phyloP scores from a whole-genome alignment of 192 early-diverging fungal genomes.

The Spizellomyces sp. region DNA sequence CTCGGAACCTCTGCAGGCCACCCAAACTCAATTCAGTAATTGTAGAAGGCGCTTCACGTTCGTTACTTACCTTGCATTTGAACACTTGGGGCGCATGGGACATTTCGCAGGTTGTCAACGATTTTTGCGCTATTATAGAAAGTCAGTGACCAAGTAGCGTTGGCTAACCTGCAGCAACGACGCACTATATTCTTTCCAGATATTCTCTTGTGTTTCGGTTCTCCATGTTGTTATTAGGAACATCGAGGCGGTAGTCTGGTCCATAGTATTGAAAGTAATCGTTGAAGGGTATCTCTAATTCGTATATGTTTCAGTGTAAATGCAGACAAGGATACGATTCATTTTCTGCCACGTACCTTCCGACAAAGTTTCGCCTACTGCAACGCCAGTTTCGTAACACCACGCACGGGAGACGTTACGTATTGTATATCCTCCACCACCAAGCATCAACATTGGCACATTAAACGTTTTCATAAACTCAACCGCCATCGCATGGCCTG shows the following conservation, averaged over 20 bases:
- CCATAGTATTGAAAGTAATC: slow-evolving; percentile 67
- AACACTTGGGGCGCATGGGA: slow-evolving; percentile 90
- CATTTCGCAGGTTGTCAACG: slow-evolving; percentile 83
- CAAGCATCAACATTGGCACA: slow-evolving; percentile 88
- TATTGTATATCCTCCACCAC: slow-evolving; percentile 94
- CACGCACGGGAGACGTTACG: slow-evolving; percentile 91
- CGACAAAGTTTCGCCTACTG: slow-evolving; percentile 72
- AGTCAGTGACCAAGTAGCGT: slow-evolving; percentile 13
- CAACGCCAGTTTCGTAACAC: slow-evolving; percentile 89
- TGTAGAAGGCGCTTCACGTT: neutral
- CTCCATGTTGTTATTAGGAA: slow-evolving; percentile 79
- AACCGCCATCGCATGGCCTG: slow-evolving; percentile 89
- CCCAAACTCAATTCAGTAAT: neutral
- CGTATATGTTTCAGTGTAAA: neutral
- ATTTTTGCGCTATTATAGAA: slow-evolving; percentile 49
- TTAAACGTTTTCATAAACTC: slow-evolving; percentile 90
- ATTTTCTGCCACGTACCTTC: slow-evolving; percentile 43
- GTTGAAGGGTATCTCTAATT: slow-evolving; percentile 65
- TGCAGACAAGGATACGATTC: neutral
- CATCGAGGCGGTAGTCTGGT: slow-evolving; percentile 58
- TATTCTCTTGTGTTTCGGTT: slow-evolving; percentile 90
- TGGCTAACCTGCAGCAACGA: neutral
- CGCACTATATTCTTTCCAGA: slow-evolving; percentile 73
- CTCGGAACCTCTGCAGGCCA: slow-evolving; percentile 67
- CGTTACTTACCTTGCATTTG: slow-evolving; percentile 83